Evolutionary conservation across 352 stramenopile genomes (phyloP).

Genomic region (Elongisporangium anandrum): DNA sequence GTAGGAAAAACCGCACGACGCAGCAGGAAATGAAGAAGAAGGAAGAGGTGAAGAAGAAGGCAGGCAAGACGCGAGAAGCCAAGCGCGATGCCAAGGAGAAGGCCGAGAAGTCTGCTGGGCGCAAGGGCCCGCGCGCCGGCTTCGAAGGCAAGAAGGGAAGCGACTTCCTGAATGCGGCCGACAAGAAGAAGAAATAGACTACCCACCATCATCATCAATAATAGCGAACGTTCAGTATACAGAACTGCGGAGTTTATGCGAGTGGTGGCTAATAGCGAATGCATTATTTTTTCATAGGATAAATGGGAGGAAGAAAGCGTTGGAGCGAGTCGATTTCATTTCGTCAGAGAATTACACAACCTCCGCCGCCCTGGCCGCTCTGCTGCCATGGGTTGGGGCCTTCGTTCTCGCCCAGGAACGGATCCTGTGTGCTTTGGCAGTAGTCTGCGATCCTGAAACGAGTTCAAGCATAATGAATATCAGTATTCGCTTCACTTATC

Average conservation of each 20-base stretch:
- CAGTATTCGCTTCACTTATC: background rate
- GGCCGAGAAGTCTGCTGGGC: constrained; percentile 39
- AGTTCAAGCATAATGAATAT: background rate
- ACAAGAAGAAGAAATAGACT: constrained; percentile 49
- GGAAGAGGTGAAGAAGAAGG: constrained; percentile 57
- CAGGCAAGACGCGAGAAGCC: constrained; percentile 3
- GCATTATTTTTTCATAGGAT: background rate
- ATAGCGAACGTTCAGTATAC: too few relatives aligned
- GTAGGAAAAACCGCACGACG: constrained; percentile 53
- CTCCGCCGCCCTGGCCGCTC: constrained; percentile 53
- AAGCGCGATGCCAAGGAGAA: constrained; percentile 7
- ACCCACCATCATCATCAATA: too few relatives aligned
- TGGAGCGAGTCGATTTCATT: background rate
- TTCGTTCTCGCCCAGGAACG: constrained; percentile 76
- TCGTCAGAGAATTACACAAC: constrained; percentile 55
- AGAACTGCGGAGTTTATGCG: background rate
- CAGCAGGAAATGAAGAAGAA: constrained; percentile 63
- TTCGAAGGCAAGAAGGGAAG: constrained; percentile 84
- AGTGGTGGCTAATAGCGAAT: too few relatives aligned
- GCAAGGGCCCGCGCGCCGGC: constrained; percentile 44
- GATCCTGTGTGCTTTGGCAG: constrained; percentile 64
- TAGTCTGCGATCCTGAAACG: constrained; percentile 60
- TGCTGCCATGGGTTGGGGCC: constrained; percentile 68
- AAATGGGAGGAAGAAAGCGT: background rate
- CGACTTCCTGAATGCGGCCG: constrained; percentile 53